A percentile compares a stretch with the other conserved stretches of the same genome.
Conservation (phyloP, 306 rosid species). For the Sphenostylis stenocarpa region DNA sequence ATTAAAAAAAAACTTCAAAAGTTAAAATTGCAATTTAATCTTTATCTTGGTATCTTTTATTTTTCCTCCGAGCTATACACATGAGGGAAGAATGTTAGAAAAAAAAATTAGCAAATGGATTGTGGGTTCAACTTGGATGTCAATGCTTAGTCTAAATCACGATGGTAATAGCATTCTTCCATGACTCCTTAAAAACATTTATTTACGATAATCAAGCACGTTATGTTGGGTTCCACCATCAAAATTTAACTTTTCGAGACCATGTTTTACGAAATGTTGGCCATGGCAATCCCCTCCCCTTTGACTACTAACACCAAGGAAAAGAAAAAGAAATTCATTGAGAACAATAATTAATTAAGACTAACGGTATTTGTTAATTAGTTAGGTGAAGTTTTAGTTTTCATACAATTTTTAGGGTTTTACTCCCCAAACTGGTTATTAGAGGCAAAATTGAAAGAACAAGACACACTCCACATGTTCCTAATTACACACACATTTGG, state of each 20-base stretch:
- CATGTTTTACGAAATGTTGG: slow-evolving; percentile 34
- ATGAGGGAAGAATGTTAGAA: not conserved
- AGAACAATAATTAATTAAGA: slow-evolving; percentile 15
- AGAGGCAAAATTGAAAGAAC: slow-evolving; percentile 10
- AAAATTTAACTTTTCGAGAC: slow-evolving; percentile 6
- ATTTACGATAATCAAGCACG: slow-evolving; percentile 34
- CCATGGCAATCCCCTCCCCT: not conserved
- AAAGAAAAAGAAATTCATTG: not conserved
- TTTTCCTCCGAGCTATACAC: not conserved
- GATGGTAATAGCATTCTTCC: not conserved
- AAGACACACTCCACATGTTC: slow-evolving; percentile 37
- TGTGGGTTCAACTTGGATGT: not conserved
- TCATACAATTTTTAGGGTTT: slow-evolving; percentile 40
- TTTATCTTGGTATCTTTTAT: not conserved
- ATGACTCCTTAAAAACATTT: not conserved
- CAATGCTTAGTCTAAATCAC: not conserved
- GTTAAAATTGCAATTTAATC: no score
- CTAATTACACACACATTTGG: slow-evolving; percentile 25
- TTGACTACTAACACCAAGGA: slow-evolving; percentile 27
- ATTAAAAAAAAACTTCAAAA: no score
- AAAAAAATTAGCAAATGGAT: not conserved
- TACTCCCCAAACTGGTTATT: slow-evolving; percentile 47
- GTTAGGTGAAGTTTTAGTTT: slow-evolving; percentile 22
- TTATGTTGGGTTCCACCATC: slow-evolving; percentile 21
- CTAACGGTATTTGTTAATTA: slow-evolving; percentile 13